Percentiles rank a stretch among this genome's conserved stretches.
phyloP scores from a whole-genome alignment of 108 stramenopile species.

The Conticribra weissflogii region DNA sequence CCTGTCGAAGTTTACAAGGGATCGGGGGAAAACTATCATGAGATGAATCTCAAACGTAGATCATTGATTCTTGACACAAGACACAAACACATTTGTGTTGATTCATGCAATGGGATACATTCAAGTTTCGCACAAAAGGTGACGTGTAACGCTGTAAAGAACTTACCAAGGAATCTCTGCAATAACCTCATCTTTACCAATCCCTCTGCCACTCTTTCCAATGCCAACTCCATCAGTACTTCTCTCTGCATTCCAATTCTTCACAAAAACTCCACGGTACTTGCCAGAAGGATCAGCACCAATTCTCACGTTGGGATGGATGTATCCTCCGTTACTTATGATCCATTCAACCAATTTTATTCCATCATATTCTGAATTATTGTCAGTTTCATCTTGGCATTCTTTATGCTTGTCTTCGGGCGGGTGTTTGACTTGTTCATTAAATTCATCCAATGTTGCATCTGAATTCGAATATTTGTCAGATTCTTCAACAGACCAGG shows the following conservation, averaged over 20 bases:
- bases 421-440: no score
- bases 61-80: no score
- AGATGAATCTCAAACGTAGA: no score
- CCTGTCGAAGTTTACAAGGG: no score
- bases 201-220: no score
- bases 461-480: no score
- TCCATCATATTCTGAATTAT: constrained; percentile 40
- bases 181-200: constrained; percentile 44
- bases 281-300: constrained; percentile 43
- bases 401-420: no score
- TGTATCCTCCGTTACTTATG: constrained; percentile 38
- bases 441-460: no score
- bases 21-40: not conserved
- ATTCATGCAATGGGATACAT: no score
- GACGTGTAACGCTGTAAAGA: not conserved
- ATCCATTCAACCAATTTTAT: constrained; percentile 45
- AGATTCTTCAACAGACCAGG: no score
- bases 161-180: constrained; percentile 44
- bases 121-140: no score
- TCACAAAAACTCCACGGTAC: constrained; percentile 51
- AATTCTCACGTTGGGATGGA: constrained; percentile 46
- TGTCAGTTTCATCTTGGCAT: constrained; percentile 27
- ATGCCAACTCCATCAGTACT: not conserved
- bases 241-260: constrained; percentile 12
- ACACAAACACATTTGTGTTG: no score